phyloP scores from a whole-genome alignment of 768 basidiomycete species.

The Suillus discolor region DNA sequence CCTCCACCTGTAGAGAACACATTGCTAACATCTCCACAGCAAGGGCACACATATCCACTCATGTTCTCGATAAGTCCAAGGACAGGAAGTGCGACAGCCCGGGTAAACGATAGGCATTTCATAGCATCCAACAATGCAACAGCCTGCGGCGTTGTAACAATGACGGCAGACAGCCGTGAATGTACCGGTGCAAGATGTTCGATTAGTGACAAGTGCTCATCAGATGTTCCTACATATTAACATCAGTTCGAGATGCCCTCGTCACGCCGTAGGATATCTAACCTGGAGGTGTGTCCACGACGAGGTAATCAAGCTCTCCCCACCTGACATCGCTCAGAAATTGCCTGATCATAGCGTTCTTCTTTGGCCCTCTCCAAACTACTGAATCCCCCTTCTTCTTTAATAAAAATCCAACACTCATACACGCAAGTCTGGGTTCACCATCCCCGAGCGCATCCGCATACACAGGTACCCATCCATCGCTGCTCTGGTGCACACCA shows the following conservation, averaged over 20 bases:
- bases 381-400: constrained; percentile 91
- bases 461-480: constrained; percentile 98
- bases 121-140: constrained; percentile 94
- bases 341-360: constrained; percentile 97
- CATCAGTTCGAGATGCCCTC: constrained; percentile 17
- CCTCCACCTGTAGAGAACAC: constrained; percentile 96
- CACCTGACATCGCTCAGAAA: constrained; percentile 94
- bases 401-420: constrained; percentile 96
- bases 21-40: constrained; percentile 93
- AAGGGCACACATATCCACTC: constrained; percentile 98
- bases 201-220: constrained; percentile 94
- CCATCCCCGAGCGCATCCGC: constrained; percentile 64
- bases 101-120: constrained; percentile 96
- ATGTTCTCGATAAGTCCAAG: constrained; percentile 97
- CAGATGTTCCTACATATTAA: constrained; percentile 80
- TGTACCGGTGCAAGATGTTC: constrained; percentile 91
- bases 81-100: constrained; percentile 82
- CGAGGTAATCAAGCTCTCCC: constrained; percentile 90
- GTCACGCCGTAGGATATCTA: constrained; percentile 23
- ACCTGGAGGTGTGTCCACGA: constrained; percentile 98
- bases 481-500: constrained; percentile 89
- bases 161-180: constrained; percentile 74
- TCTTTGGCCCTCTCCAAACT: constrained; percentile 98
- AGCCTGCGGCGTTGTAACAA: constrained; percentile 98
- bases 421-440: constrained; percentile 78